Base-by-base conservation (phyloP, 345 rosid genomes). In the Gossypium stocksii region DNA sequence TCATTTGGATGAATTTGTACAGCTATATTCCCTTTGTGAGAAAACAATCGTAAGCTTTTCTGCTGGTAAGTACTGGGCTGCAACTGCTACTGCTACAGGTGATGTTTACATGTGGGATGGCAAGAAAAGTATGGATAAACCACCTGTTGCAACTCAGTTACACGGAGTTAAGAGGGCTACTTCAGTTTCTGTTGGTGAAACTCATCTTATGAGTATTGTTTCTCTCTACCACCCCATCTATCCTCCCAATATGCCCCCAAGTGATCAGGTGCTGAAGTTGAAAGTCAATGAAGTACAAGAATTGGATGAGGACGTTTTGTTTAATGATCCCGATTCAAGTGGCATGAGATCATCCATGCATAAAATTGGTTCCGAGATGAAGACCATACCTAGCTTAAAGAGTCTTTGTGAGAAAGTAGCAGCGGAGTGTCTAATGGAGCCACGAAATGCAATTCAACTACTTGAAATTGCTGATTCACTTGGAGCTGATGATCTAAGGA, bases 391-490 rank as follows among this genome's bases (percentile, higher is more conserved):
- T 20, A 93, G 89, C 85, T 90, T 95, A 79, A 90, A 90, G 79
- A 82, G 87, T 77, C 89, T 90, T 43, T 91, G 97, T 65, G 98
- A 95, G 80, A 90, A 90, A 74, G 94, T 84, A 66, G 99, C 94
- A 19, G 98, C 94, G 7, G 98, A 90, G 49, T 80, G 77, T 83
- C 74, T 95, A 22, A 96, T 95, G 45, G 98, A 95, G 87, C 98
- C 99, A 41, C 85, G 93, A 41, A 95, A 90, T 81, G 90, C 90
- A 25, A 75, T 93, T 72, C 98, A 93, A 67, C 80, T 95, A 79
- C 96, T 95, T 75, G 97, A 95, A 78, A 88, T 95, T 85, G 97
- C 98, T 4, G 98, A 89, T 86, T 81, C 99, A 74, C 97, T 95
- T 77, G 97, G 79, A 75, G 99, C 99, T 2, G 88, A 87, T 73